A percentile compares a stretch with the other conserved stretches of the same genome.
These are phyloP conservation scores for Actinomucor elegans DNA, from an alignment of 371 early-diverging fungal genomes.

Conservation along the genomic window DNA sequence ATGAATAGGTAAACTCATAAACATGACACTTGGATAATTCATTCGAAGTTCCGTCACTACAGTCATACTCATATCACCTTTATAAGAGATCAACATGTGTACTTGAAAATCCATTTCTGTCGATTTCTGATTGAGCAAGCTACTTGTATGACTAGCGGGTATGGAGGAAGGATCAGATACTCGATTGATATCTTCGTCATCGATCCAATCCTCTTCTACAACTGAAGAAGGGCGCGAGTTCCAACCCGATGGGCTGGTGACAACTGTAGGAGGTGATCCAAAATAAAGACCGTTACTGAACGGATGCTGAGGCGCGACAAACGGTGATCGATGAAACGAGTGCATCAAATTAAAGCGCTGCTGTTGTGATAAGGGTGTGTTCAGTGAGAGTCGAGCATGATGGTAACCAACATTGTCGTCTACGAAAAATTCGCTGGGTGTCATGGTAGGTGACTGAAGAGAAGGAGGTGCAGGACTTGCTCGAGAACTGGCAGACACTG, in stretches of 20 bases:
- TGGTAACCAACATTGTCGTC: constrained; percentile 1
- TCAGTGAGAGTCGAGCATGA: constrained; percentile 11
- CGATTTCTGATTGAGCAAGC: constrained; percentile 10
- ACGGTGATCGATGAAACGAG: constrained; percentile 50
- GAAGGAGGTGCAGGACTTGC: background rate
- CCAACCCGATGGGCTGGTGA: constrained; percentile 3
- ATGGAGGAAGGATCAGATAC: constrained; percentile 10
- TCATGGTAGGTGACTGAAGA: background rate
- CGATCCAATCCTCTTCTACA: constrained; percentile 47
- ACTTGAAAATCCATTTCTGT: constrained; percentile 76
- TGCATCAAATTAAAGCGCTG: constrained; percentile 44
- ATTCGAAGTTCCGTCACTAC: constrained; percentile 84
- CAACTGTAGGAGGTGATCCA: constrained; percentile 1
- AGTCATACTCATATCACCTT: constrained; percentile 85
- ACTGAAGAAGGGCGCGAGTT: constrained; percentile 20
- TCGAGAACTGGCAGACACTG: background rate
- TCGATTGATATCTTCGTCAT: constrained; percentile 38
- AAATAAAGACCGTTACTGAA: constrained; percentile 21
- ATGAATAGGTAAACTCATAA: constrained; percentile 88
- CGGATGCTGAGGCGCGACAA: constrained; percentile 54
- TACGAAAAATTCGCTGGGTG: background rate
- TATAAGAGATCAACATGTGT: constrained; percentile 71
- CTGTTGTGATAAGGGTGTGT: constrained; percentile 29
- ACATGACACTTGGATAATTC: constrained; percentile 90
- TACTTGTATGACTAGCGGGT: background rate